phyloP scores from a whole-genome alignment of 2,329 filamentous ascomycete genomes.

The Aspergillus versicolor region DNA sequence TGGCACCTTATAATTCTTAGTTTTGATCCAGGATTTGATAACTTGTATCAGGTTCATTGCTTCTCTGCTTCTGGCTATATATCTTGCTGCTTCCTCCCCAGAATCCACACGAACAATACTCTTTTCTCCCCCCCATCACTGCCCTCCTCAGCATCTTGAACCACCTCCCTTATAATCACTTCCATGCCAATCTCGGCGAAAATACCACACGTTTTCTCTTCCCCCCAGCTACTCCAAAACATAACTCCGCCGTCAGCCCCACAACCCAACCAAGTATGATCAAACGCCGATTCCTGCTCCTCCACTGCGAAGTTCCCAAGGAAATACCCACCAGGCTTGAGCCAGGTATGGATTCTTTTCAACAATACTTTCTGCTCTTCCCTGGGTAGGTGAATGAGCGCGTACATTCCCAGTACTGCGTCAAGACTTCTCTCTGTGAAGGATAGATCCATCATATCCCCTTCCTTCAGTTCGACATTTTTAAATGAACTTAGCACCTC shows the following conservation, averaged over 20 bases:
- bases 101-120: conserved; percentile 22
- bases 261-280: conserved; percentile 32
- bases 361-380: conserved; percentile 52
- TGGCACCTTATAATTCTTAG: too few species aligned
- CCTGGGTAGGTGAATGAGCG: conserved; percentile 55
- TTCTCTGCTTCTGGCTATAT: not conserved
- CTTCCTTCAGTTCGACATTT: conserved; percentile 30
- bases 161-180: conserved; percentile 22
- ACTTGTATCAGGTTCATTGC: not conserved
- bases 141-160: conserved; percentile 19
- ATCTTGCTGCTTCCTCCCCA: conserved; percentile 11
- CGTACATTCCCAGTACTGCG: conserved; percentile 55
- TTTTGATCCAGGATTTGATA: too few species aligned
- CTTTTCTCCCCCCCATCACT: conserved; percentile 11
- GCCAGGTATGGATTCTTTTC: conserved; percentile 47
- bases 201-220: conserved; percentile 30
- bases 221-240: conserved; percentile 45
- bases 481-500: conserved; percentile 26
- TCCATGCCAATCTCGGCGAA: conserved; percentile 21
- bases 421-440: conserved; percentile 43
- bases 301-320: conserved; percentile 49
- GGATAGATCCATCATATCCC: conserved; percentile 44
- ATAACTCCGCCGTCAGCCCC: conserved; percentile 29
- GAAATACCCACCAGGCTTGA: conserved; percentile 53
- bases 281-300: conserved; percentile 16